Base-by-base conservation (phyloP, 495 filamentous ascomycete species). In the Neurospora tetrasperma region DNA sequence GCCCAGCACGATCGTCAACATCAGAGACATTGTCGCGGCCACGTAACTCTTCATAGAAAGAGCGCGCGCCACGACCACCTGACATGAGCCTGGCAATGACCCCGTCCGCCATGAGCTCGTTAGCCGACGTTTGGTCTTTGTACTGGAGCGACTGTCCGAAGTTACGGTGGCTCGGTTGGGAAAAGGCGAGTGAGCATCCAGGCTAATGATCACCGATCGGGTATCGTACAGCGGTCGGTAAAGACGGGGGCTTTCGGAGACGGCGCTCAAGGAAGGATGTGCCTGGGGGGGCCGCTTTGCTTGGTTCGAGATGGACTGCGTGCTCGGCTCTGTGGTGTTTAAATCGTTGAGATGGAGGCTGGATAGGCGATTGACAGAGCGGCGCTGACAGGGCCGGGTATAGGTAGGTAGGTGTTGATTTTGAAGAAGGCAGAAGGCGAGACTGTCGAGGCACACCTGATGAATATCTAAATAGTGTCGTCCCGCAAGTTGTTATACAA, bases 21-120 rank as follows among this genome's bases (percentile, higher is more conserved):
- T 94, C 92, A 14, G 86, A 87, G 54, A 88, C 88, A 18, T 83
- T 83, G 69, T 91, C 90, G 70, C 89, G 83, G 71, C 87, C 85
- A 75, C 87, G 83, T 27, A 94, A 85, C 31, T 90, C 87, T 74
- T 93, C 89, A 82, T 94, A 94, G 54, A 92, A 88, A 7, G 90
- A 92, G 3, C 87, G 88, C 54, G 54, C 54, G 27, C 54, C 54
- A 66, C 54, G 54, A 38, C 27, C 54, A 38, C 54, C 54, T 27
- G 27, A 66, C 54, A 66, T 66, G 54, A 66, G 54, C 27, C 54
- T 66, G 54, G 54, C 54, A 66, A 66, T 66, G 27, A 66, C 27
- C 27, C 54, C 54, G 54, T 66, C 54, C 35, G 54, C 54, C 54
- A 66, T 66, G 27, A 66, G 35, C 54, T 8, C 27, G 27, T 66